Base-by-base conservation (phyloP, 371 early-diverging fungal genomes). In the Mortierella polycephala region DNA sequence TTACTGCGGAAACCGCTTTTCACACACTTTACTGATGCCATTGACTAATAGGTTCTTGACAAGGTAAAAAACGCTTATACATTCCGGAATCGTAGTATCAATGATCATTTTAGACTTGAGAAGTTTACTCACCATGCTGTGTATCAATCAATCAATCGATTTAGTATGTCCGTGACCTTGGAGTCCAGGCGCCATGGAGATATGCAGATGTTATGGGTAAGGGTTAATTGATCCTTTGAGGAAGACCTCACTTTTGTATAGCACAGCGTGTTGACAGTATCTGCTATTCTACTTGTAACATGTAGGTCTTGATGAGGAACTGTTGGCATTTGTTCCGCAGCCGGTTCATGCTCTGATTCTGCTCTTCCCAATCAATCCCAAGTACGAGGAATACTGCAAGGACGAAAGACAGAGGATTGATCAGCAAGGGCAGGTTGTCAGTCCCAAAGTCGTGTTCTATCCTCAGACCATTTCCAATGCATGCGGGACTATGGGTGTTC, bases 381-480 rank as follows among this genome's bases (percentile, higher is more conserved):
- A 87, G 60, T 90, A 92, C 75, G 89, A 91, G 57, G 82, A 77
- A 18, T 86, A 76, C 62, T 73, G 88, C 52, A 77, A 84, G 39
- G 79, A 84, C 56, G 89, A 94, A 62, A 86, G 85, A 61, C 81
- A 82, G 18, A 82, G 81, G 20, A 76, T 91, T 23, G 75, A 80
- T 47, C 71, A 82, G 57, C 60, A 81, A 37, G 91, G 90, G 50
- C 90, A 87, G 59, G 75, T 60, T n/a, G 83, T 83, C 60, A 87
- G 86, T 57, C 85, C 86, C 37, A 81, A 92, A 23, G 72, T 95
- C 8, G 86, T 92, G 52, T 97, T 94, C 67, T 90, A 92, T 64
- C 87, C 87, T 37, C 97, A 98, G 82, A 96, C 96, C 2, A 97
- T 97, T 53, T 79, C 85, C 52, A 97, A 98, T 76, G 97, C 98